phyloP scores from a whole-genome alignment of 805 yeast genomes.

The Yamadazyma ubonensis region DNA sequence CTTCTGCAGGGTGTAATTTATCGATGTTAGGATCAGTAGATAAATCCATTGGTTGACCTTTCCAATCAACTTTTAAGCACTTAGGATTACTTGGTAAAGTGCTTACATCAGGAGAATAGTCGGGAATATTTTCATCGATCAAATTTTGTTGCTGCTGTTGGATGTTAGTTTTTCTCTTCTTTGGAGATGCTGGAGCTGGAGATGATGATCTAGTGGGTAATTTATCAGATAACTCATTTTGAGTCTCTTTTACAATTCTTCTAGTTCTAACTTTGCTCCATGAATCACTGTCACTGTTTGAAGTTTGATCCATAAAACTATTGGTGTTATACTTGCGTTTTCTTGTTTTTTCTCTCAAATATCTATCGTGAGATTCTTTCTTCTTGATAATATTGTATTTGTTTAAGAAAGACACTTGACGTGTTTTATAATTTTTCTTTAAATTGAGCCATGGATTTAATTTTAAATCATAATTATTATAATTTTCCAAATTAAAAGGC shows the following conservation, averaged over 20 bases:
- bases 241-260: conserved; percentile 41
- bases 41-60: conserved; percentile 95
- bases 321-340: conserved; percentile 17
- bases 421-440: conserved; percentile 45
- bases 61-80: conserved; percentile 91
- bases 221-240: conserved; percentile 13
- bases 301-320: conserved; percentile 13
- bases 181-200: conserved; percentile 24
- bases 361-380: conserved; percentile 16
- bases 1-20: conserved; percentile 89
- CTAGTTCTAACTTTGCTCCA: conserved; percentile 59
- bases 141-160: conserved; percentile 44
- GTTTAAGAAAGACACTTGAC: conserved; percentile 52
- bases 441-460: conserved; percentile 53
- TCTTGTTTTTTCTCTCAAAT: conserved; percentile 20
- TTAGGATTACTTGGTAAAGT: conserved; percentile 66
- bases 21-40: conserved; percentile 68
- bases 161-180: conserved; percentile 37
- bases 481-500: conserved; percentile 50
- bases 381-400: conserved; percentile 43
- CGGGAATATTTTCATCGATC: conserved; percentile 72
- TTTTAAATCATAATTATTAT: conserved; percentile 44
- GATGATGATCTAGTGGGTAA: conserved; percentile 10
- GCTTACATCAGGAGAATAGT: conserved; percentile 70
- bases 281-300: conserved; percentile 27